Evolutionary conservation across 108 stramenopile genomes (phyloP).

Genomic region (Stephanodiscus triporus): DNA sequence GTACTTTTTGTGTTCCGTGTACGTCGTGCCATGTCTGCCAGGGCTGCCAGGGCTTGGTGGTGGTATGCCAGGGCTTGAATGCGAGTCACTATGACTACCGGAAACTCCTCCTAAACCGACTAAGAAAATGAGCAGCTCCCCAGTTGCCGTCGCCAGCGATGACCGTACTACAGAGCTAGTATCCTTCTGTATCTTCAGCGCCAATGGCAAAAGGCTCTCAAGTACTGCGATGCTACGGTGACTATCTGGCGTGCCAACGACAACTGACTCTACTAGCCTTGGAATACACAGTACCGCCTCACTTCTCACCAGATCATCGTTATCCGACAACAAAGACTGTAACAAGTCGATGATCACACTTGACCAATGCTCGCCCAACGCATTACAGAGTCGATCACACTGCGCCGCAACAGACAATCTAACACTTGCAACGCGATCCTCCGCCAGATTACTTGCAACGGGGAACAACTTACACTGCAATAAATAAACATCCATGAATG

Average conservation of each 20-base stretch:
- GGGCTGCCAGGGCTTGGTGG: slow-evolving; percentile 22
- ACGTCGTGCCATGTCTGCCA: slow-evolving; percentile 20
- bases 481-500: slow-evolving; percentile 88
- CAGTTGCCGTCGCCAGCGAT: slow-evolving; percentile 81
- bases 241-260: slow-evolving; percentile 29
- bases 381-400: slow-evolving; percentile 83
- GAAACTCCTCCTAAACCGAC: slow-evolving; percentile 62
- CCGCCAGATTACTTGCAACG: slow-evolving; percentile 86
- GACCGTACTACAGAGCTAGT: slow-evolving; percentile 67
- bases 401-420: slow-evolving; percentile 87
- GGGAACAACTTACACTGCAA: slow-evolving; percentile 90
- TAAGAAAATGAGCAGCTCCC: slow-evolving; percentile 81
- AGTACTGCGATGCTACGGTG: slow-evolving; percentile 63
- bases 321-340: slow-evolving; percentile 76
- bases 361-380: slow-evolving; percentile 90
- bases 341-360: slow-evolving; percentile 90
- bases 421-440: slow-evolving; percentile 82
- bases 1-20: slow-evolving; percentile 70
- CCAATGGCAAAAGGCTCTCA: slow-evolving; percentile 79
- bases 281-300: slow-evolving; percentile 89
- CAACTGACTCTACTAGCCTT: slow-evolving; percentile 69
- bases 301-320: slow-evolving; percentile 81
- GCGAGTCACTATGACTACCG: slow-evolving; percentile 20
- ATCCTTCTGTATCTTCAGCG: slow-evolving; percentile 83
- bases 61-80: slow-evolving; percentile 40